A percentile compares a stretch with the other conserved stretches of the same genome.
These are phyloP conservation scores for Angomonas ambiguus DNA, from an alignment of 208 protist genomes.

Conservation along the genomic window DNA sequence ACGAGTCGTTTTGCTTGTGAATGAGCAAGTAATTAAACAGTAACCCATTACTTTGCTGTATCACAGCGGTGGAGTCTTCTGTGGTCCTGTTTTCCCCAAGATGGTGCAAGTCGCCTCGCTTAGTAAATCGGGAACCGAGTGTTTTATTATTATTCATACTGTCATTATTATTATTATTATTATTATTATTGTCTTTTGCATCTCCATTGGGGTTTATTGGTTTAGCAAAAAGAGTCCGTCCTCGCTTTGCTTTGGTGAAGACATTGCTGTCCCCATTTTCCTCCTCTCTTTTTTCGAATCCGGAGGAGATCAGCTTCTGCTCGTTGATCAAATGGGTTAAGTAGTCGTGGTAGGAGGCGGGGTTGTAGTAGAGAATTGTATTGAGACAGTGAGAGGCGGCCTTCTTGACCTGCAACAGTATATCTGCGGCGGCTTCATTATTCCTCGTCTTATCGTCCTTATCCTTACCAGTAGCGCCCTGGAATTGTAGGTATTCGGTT, in stretches of 20 bases:
- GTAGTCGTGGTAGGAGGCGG: not conserved
- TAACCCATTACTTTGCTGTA: not conserved
- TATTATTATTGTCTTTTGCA: not conserved
- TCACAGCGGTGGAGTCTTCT: not conserved
- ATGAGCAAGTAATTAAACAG: not conserved
- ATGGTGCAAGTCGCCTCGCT: not conserved
- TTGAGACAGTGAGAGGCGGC: not conserved
- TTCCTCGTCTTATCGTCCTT: not conserved
- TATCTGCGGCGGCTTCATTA: too few species aligned
- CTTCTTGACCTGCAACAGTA: not conserved
- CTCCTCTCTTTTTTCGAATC: not conserved
- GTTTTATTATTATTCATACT: not conserved
- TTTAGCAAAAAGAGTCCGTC: not conserved
- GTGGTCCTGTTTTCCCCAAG: not conserved
- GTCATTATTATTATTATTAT: slow-evolving; percentile 7
- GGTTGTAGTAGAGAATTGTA: not conserved
- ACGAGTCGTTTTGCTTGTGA: not conserved
- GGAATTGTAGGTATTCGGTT: not conserved
- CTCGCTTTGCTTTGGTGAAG: not conserved
- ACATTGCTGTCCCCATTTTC: not conserved
- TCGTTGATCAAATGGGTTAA: not conserved
- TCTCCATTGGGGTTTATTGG: not conserved
- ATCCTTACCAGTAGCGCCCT: not conserved
- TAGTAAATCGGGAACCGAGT: not conserved
- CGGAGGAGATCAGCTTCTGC: not conserved